phyloP scores from a whole-genome alignment of 2,329 filamentous ascomycete genomes.

The Penicillium rolfsii region DNA sequence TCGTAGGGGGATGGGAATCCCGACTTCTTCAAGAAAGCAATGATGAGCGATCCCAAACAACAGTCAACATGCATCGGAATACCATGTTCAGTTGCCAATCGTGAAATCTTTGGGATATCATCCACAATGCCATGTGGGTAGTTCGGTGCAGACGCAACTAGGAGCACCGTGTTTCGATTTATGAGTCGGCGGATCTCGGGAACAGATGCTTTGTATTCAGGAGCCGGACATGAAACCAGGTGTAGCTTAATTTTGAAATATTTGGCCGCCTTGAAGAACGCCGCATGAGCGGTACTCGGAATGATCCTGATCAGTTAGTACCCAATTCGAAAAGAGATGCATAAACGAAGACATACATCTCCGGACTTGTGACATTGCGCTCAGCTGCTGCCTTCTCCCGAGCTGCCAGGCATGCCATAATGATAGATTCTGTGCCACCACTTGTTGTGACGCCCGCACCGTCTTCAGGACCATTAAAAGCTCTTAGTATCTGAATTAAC shows the following conservation, averaged over 20 bases:
- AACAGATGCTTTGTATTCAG: neutral
- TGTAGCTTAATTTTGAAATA: neutral
- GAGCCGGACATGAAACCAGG: neutral
- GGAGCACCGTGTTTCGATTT: neutral
- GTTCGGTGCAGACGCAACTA: neutral
- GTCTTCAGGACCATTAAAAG: neutral
- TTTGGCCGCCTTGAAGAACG: neutral
- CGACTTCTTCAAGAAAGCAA: neutral
- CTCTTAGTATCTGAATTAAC: neutral
- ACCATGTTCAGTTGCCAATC: neutral
- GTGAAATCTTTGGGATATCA: neutral
- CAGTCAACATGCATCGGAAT: neutral
- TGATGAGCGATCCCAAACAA: neutral
- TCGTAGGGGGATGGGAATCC: neutral
- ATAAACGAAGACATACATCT: neutral
- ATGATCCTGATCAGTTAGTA: neutral
- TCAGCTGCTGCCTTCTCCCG: neutral
- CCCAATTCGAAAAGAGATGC: neutral
- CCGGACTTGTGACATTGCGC: neutral
- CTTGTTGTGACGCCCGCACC: neutral
- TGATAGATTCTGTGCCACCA: neutral
- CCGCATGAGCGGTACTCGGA: neutral
- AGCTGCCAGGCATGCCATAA: slow-evolving; percentile 1
- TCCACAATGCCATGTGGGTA: neutral
- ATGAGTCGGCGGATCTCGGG: neutral